These are phyloP conservation scores for Dichotomopilus funicola DNA, from an alignment of 2,329 filamentous ascomycete species.

Conservation along the genomic window DNA sequence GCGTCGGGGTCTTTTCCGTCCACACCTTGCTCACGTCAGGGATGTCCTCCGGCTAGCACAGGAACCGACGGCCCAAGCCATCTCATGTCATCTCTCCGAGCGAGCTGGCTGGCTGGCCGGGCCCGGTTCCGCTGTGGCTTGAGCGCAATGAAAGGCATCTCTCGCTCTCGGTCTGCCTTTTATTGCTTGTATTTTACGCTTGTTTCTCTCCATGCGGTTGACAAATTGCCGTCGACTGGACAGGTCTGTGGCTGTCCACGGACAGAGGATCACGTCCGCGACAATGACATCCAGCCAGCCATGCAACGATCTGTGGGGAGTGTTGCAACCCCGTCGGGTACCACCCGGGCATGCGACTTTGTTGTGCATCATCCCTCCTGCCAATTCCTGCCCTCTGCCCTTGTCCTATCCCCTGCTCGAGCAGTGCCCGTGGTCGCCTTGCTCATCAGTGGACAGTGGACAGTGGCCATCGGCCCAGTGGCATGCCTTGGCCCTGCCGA, in stretches of 20 bases:
- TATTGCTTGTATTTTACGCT: background rate
- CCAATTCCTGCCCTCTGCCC: background rate
- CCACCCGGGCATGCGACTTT: constrained; percentile 5
- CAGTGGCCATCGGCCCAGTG: too few species aligned
- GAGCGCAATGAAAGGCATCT: too few species aligned
- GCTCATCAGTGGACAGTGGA: too few species aligned
- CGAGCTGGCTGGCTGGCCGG: too few species aligned
- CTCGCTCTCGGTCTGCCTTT: background rate
- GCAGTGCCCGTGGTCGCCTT: too few species aligned
- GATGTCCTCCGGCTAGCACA: background rate
- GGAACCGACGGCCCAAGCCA: background rate
- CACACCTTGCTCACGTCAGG: background rate
- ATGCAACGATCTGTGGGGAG: constrained; percentile 14
- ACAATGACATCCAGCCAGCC: constrained; percentile 2
- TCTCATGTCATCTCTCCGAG: too few species aligned
- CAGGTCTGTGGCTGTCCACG: background rate
- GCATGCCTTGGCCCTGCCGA: too few species aligned
- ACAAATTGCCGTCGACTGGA: too few species aligned
- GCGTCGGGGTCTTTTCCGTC: background rate
- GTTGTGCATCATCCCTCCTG: background rate
- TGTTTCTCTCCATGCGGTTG: background rate
- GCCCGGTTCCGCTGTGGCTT: too few species aligned
- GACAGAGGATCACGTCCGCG: background rate
- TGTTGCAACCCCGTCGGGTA: constrained; percentile 4
- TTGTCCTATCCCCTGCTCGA: background rate